Base-by-base conservation (phyloP, 1,284 basidiomycete species). In the Trichosporon inkin region DNA sequence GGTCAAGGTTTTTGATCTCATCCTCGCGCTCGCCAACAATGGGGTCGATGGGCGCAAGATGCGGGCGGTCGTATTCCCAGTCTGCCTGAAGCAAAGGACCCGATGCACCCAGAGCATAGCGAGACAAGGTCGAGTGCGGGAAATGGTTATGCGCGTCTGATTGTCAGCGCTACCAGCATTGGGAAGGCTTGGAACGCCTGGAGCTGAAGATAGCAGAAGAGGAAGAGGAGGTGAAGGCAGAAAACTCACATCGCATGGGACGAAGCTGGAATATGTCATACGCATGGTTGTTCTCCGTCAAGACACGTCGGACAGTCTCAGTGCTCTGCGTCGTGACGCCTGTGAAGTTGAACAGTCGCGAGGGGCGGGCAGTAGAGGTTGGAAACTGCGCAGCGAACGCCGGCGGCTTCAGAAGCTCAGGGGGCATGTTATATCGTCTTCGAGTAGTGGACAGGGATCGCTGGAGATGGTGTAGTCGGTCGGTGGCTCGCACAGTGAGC, bases 71-170 rank as follows among this genome's bases (percentile, higher is more conserved):
- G 20, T 66, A 56, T 22, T 60, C 62, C 67, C 69, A 75, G 34
- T 67, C 69, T 16, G 82, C 80, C 62, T 83, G 78, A 39, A 88
- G 64, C 11, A 85, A 76, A 16, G 79, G 74, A 0, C 82, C 68
- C 1, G 84, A 68, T 0, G 85, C 85, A 1, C 86, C 86, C 19
- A 88, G 73, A 61, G 87, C 84, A 66, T 87, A 88, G 56, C 71
- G 85, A 83, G 64, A 84, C 0, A 88, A 74, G 0, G 86, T 52
- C 14, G 67, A 69, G 61, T 75, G 67, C 3, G 58, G 35, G n/a
- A 87, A 77, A 71, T 88, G 86, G 68, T 87, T 87, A 68, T 88
- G 86, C 7, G 67, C 66, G 60, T 63, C 74, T 76, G 57, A n/a
- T 2, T 8, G 37, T 49, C 14, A 55, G 44, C 11, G 16, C n/a